Evolutionary conservation across 148 eudicot species (phyloP), one percentile per base, ranked within the genome.

Genomic region (Silene uniflora): DNA sequence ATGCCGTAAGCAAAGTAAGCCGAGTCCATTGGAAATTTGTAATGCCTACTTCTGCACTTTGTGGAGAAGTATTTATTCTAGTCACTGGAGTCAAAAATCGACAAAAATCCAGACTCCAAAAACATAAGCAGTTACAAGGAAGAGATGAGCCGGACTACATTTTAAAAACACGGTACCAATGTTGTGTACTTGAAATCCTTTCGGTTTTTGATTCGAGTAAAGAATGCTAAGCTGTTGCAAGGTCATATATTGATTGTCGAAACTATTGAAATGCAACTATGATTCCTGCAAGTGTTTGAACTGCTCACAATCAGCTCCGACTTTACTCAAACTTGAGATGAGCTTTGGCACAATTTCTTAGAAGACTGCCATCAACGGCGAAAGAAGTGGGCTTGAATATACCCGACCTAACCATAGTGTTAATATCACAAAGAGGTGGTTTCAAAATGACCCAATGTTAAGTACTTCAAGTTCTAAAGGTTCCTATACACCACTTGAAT

Each of bases 301-400:
- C 63, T 87, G 88, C 11, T 86, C 70, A 81, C 97, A 92, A 64
- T 87, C 86, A 23, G 91, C 99, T 76, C 97, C 99, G 27, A 88
- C 83, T 76, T 85, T 90, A 71, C 59, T 80, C 22, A 95, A 84
- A 32, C 90, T 84, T 69, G 75, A 62, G 76, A 76, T 77, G 81
- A 95, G 97, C 78, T 85, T 95, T 11, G 97, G 91, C 12, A 87
- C 85, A 75, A 95, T 85, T 84, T 95, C n/a, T n/a, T n/a, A n/a
- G n/a, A n/a, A n/a, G n/a, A n/a, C n/a, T n/a, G n/a, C n/a, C n/a
- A n/a, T n/a, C n/a, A n/a, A n/a, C n/a, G n/a, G n/a, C n/a, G n/a
- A n/a, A n/a, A n/a, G n/a, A n/a, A n/a, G n/a, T n/a, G n/a, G n/a
- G n/a, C n/a, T n/a, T n/a, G n/a, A n/a, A n/a, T n/a, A n/a, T n/a